Base-by-base conservation (phyloP, 1,284 basidiomycete species). In the Marasmius fiardii region DNA sequence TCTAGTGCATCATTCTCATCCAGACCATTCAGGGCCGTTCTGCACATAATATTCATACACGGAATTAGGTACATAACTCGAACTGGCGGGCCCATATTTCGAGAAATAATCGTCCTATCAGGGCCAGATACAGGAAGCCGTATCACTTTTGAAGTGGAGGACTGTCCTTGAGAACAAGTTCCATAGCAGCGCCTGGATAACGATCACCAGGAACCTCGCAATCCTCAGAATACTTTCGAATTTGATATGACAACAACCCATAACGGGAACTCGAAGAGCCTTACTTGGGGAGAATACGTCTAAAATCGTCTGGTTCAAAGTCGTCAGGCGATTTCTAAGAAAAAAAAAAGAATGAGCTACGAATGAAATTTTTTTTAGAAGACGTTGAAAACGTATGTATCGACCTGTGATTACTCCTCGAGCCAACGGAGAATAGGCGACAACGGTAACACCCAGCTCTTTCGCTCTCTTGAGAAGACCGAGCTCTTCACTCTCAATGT, bases 351-450 rank as follows among this genome's bases (percentile, higher is more conserved):
- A 20, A 18, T 14, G 5, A n/a, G n/a, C n/a, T n/a, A n/a, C n/a
- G n/a, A n/a, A 23, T 23, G n/a, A n/a, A n/a, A n/a, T n/a, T n/a
- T n/a, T n/a, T n/a, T n/a, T n/a, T 77, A 77, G 8, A 21, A 37
- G n/a, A 8, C 10, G 28, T 10, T 10, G n/a, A n/a, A n/a, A 10
- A 58, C 58, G 8, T 39, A 60, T 54, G 62, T 78, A 75, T 62
- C 68, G 67, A 1, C 86, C 86, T 0, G 83, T 83, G 24, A 90
- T 63, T 49, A 90, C 63, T 0, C 88, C 88, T 12, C 83, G 71
- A 3, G 83, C 85, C 12, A 88, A 72, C 0, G 83, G 84, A 11
- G 78, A 78, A 64, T 88, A 89, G 3, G 83, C 83, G 11, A 86
- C 71, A 50, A 90, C 61, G 49, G 70, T 67, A 3, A 83, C 69